Evolutionary conservation across 345 rosid species (phyloP).

Genomic region (Syzygium grande): DNA sequence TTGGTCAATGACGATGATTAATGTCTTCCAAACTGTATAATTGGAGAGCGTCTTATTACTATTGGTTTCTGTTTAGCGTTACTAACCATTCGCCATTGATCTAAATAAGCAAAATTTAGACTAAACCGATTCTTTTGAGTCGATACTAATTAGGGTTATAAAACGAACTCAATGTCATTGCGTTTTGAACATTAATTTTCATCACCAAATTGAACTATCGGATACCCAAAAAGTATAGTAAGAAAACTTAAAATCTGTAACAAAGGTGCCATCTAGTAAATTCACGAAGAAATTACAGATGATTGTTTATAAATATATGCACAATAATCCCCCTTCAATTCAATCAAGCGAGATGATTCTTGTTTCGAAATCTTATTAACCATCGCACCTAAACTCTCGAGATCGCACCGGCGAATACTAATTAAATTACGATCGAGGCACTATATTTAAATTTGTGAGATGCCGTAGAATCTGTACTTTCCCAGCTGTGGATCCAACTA

Average conservation of each 20-base stretch:
- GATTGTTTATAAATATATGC: no score
- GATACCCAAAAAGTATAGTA: rapidly evolving
- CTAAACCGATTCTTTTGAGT: no score
- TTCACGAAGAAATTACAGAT: no score
- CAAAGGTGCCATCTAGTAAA: no score
- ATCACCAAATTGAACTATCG: no score
- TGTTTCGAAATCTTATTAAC: not conserved
- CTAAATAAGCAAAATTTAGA: no score
- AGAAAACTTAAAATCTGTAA: no score
- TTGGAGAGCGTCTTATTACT: not conserved
- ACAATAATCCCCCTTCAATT: not conserved
- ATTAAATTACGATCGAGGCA: not conserved
- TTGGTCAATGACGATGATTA: no score
- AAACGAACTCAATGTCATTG: no score
- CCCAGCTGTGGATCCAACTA: not conserved
- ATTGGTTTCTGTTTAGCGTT: no score
- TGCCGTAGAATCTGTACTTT: not conserved
- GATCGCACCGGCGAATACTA: rapidly evolving
- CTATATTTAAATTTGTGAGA: not conserved
- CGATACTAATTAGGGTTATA: no score
- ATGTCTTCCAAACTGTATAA: no score
- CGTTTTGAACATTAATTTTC: not conserved
- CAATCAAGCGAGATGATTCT: not conserved
- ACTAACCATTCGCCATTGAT: not conserved
- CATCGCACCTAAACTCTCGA: not conserved